A percentile compares a stretch with the other conserved stretches of the same genome.
Evolutionary conservation across 139 green algal species (phyloP).

Genomic region (Coelastrella sp.): DNA sequence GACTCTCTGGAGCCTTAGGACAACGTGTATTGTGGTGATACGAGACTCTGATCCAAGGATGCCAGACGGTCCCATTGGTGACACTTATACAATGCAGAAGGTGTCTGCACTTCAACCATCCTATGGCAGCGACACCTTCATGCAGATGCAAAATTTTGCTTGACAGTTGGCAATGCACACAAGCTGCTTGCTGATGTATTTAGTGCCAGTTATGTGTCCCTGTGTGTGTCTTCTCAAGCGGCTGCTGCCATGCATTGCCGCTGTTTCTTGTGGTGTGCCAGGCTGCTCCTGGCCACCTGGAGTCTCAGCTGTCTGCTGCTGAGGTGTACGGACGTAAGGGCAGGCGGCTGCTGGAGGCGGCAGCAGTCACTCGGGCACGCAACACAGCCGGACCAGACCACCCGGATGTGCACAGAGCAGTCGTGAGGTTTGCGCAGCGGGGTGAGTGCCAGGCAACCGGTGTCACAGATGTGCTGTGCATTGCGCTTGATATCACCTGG

Average conservation of each 20-base stretch:
- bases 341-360: conserved; percentile 84
- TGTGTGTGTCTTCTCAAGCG: not conserved
- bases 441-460: not conserved
- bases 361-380: conserved; percentile 72
- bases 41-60: too few species aligned
- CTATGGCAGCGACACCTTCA: too few species aligned
- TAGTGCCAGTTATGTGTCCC: too few species aligned
- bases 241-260: not conserved
- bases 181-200: too few species aligned
- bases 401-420: conserved; percentile 72
- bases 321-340: conserved; percentile 83
- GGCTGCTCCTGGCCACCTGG: conserved; percentile 54
- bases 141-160: too few species aligned
- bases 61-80: too few species aligned
- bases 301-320: conserved; percentile 70
- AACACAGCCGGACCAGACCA: conserved; percentile 62
- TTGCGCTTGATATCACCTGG: not conserved
- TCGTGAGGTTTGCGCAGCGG: conserved; percentile 67
- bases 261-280: not conserved
- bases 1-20: not conserved
- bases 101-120: too few species aligned
- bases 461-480: not conserved
- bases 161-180: too few species aligned
- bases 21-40: too few species aligned
- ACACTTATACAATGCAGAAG: too few species aligned